A percentile compares a stretch with the other conserved stretches of the same genome.
Conservation (phyloP, 2,329 filamentous ascomycete species). For the Dactylonectria macrodidyma region DNA sequence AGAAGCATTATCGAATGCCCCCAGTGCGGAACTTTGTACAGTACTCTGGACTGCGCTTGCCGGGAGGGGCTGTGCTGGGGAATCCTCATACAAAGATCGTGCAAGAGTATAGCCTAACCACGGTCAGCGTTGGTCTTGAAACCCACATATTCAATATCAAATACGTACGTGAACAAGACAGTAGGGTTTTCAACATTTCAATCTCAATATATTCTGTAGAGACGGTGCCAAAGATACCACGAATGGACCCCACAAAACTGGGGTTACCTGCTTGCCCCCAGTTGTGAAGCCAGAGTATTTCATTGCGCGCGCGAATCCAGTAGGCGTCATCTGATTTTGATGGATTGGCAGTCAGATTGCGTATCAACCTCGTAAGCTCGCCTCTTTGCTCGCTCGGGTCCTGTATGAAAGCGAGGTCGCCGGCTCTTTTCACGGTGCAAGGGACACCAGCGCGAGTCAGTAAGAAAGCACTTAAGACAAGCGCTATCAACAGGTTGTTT, state of each 20-base stretch:
- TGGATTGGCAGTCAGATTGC: conserved; percentile 63
- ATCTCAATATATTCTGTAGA: conserved; percentile 74
- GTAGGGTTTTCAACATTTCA: conserved; percentile 78
- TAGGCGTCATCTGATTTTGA: conserved; percentile 74
- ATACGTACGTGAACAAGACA: conserved; percentile 73
- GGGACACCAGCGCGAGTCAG: conserved; percentile 66
- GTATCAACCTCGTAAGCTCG: conserved; percentile 72
- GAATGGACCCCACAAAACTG: conserved; percentile 59
- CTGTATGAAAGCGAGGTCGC: conserved; percentile 75
- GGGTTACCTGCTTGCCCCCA: conserved; percentile 70
- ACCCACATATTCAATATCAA: background rate
- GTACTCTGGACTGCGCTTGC: conserved; percentile 69
- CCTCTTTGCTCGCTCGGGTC: conserved; percentile 75
- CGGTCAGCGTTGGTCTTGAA: background rate
- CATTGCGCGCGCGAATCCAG: conserved; percentile 74
- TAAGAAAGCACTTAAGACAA: conserved; percentile 74
- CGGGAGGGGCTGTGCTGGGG: conserved; percentile 64
- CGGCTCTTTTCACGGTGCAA: conserved; percentile 67
- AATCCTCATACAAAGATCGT: conserved; percentile 72
- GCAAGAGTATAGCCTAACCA: conserved; percentile 73
- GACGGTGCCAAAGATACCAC: conserved; percentile 76
- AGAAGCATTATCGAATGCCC: conserved; percentile 84
- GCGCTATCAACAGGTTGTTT: conserved; percentile 72
- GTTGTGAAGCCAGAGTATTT: conserved; percentile 80
- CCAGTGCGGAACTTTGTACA: conserved; percentile 75